Evolutionary conservation across 495 filamentous ascomycete genomes (phyloP), one percentile per base, ranked within the genome.

Genomic region (Xylaria scruposa): DNA sequence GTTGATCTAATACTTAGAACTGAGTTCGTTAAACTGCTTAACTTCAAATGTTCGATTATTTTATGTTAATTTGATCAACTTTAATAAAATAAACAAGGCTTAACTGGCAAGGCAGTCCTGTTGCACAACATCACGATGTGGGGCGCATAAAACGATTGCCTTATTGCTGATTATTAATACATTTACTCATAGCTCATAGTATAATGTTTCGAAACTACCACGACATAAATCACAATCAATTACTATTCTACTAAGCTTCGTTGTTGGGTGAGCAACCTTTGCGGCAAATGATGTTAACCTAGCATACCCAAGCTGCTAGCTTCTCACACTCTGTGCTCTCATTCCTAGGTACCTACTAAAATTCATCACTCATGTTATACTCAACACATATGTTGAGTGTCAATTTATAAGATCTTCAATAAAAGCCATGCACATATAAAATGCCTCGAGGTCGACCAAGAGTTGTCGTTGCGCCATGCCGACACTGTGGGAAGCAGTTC

Each of bases 401-500:
- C 12, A 0, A 19, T 54, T 29, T 29, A 15, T 54, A 54, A 15
- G 51, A 1, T 7, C 10, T 6, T 7, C 1, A 4, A 15, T 0
- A 15, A 24, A 61, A 62, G 13, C 10, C 60, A 44, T 62, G 60
- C 40, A 31, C 62, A 42, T 47, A 67, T 44, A 42, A 31, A 36
- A 72, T 72, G 71, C 71, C 71, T 68, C 71, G 58, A 56, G 71
- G 71, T 26, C 60, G 71, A 60, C 71, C 71, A 24, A 72, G 26
- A 40, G 33, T 66, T 24, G 58, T 38, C 6, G 54, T 72, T 24
- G 64, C 64, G 40, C 82, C 83, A 26, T 87, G 84, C 64, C 83
- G 82, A 77, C 85, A 86, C 72, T 87, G 85, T 75, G 82, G 81
- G 72, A 78, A 84, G 70, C 83, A 84, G 49, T 87, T 87, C 74